These are phyloP conservation scores for Aspergillus taichungensis DNA, from an alignment of 495 filamentous ascomycete genomes.

Conservation along the genomic window DNA sequence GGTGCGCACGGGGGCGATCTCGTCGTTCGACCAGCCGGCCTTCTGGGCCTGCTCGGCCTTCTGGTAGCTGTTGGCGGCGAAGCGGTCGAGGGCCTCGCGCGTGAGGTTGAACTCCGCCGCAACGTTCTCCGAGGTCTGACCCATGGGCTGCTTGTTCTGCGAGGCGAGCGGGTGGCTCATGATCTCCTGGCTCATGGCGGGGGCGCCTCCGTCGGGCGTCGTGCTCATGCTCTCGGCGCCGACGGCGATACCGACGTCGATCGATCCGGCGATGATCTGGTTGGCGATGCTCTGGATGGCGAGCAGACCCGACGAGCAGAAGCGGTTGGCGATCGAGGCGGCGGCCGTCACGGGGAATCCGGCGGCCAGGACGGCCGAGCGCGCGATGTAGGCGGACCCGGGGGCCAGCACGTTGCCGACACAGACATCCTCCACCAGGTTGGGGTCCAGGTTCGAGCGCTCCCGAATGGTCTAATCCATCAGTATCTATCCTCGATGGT, in stretches of 20 bases:
- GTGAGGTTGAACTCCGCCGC: conserved; percentile 74
- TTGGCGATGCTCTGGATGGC: conserved; percentile 89
- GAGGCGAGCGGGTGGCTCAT: conserved; percentile 58
- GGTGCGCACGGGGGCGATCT: conserved; percentile 81
- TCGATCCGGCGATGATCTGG: conserved; percentile 70
- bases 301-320: conserved; percentile 92
- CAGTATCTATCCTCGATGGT: too few relatives aligned
- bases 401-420: conserved; percentile 68
- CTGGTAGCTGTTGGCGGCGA: conserved; percentile 73
- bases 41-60: conserved; percentile 88
- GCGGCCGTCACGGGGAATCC: conserved; percentile 83
- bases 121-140: conserved; percentile 93
- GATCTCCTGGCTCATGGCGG: conserved; percentile 67
- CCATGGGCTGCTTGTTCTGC: conserved; percentile 90
- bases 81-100: conserved; percentile 69
- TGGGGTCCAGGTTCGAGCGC: conserved; percentile 70
- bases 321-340: conserved; percentile 76
- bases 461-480: conserved; percentile 44
- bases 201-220: conserved; percentile 59
- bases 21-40: conserved; percentile 81
- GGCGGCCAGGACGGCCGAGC: conserved; percentile 79
- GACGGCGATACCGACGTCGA: conserved; percentile 79
- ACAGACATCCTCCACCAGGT: conserved; percentile 83
- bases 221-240: conserved; percentile 84
- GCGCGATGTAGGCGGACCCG: conserved; percentile 68